Percentiles rank a stretch among this genome's conserved stretches.
Evolutionary conservation across 2,329 filamentous ascomycete genomes (phyloP).

Genomic region (Geoglossum cookeanum): DNA sequence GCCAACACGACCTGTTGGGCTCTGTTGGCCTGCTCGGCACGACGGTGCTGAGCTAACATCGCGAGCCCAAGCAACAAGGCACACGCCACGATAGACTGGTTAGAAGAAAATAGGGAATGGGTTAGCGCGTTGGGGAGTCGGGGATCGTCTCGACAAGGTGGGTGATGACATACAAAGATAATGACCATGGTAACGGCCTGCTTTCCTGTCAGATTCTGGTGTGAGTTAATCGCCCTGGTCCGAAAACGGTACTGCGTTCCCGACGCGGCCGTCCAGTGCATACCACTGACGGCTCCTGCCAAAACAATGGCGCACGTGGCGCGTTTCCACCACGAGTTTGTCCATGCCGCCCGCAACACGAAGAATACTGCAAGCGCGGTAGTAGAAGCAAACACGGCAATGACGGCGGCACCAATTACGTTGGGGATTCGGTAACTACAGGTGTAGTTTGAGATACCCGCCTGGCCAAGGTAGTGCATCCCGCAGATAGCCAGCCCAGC

Average conservation of each 20-base stretch:
- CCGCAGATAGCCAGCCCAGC: conserved; percentile 60
- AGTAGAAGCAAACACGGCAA: conserved; percentile 53
- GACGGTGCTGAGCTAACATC: conserved; percentile 33
- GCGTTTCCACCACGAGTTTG: conserved; percentile 60
- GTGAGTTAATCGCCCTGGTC: conserved; percentile 19
- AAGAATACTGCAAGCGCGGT: conserved; percentile 60
- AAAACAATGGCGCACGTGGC: conserved; percentile 45
- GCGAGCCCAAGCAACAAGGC: conserved; percentile 37
- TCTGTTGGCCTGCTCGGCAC: conserved; percentile 34
- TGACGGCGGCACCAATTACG: conserved; percentile 48
- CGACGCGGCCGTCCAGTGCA: conserved; percentile 68
- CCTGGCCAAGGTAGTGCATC: conserved; percentile 81
- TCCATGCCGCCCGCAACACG: conserved; percentile 56
- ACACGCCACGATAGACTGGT: conserved; percentile 41
- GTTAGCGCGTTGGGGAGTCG: neutral
- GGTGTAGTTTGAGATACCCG: conserved; percentile 58
- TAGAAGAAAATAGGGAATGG: conserved; percentile 8
- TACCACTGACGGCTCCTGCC: conserved; percentile 58
- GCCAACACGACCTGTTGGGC: conserved; percentile 42
- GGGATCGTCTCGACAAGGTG: neutral
- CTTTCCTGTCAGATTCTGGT: conserved; percentile 33
- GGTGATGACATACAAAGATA: conserved; percentile 35
- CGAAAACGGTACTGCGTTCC: conserved; percentile 49
- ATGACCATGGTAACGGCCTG: conserved; percentile 56
- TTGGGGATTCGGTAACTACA: conserved; percentile 40